These are phyloP conservation scores for Metschnikowia hibisci DNA, from an alignment of 805 yeast species.

Conservation along the genomic window DNA sequence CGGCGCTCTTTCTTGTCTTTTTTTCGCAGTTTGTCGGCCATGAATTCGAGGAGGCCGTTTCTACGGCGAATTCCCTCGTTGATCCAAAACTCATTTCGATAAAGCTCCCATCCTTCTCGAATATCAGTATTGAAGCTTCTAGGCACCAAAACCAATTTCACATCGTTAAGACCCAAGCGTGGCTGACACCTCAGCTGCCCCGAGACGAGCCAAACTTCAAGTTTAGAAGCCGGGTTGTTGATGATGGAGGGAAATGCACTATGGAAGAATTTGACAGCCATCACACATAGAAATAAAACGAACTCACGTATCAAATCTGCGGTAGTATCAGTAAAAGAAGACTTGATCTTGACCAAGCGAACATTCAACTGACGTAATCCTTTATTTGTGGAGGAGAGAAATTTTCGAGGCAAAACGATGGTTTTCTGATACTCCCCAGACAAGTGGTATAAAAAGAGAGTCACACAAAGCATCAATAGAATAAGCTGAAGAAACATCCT, in stretches of 20 bases:
- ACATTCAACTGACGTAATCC: slow-evolving; percentile 83
- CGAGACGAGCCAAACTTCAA: slow-evolving; percentile 38
- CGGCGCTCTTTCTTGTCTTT: slow-evolving; percentile 40
- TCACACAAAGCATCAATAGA: slow-evolving; percentile 58
- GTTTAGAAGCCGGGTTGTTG: slow-evolving; percentile 28
- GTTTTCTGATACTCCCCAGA: slow-evolving; percentile 90
- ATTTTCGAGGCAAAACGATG: slow-evolving; percentile 74
- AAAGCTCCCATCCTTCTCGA: slow-evolving; percentile 92
- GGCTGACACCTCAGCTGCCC: slow-evolving; percentile 51
- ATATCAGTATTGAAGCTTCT: slow-evolving; percentile 77
- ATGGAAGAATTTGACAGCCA: slow-evolving; percentile 30
- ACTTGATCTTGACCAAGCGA: slow-evolving; percentile 61
- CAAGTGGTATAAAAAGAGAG: slow-evolving; percentile 71
- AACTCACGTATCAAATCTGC: slow-evolving; percentile 38
- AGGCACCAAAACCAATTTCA: slow-evolving; percentile 76
- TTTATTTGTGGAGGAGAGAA: slow-evolving; percentile 78
- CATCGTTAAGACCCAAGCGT: slow-evolving; percentile 65
- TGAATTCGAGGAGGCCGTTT: slow-evolving; percentile 31
- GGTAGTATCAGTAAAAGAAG: slow-evolving; percentile 30
- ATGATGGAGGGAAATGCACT: slow-evolving; percentile 31
- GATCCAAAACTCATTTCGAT: slow-evolving; percentile 90
- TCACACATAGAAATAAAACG: slow-evolving; percentile 27
- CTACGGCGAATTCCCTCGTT: slow-evolving; percentile 69
- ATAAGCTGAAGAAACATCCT: slow-evolving; percentile 48
- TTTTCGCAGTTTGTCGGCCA: slow-evolving; percentile 17